These are phyloP conservation scores for Leccinum variabile DNA, from an alignment of 1,284 basidiomycete species.

Conservation along the genomic window DNA sequence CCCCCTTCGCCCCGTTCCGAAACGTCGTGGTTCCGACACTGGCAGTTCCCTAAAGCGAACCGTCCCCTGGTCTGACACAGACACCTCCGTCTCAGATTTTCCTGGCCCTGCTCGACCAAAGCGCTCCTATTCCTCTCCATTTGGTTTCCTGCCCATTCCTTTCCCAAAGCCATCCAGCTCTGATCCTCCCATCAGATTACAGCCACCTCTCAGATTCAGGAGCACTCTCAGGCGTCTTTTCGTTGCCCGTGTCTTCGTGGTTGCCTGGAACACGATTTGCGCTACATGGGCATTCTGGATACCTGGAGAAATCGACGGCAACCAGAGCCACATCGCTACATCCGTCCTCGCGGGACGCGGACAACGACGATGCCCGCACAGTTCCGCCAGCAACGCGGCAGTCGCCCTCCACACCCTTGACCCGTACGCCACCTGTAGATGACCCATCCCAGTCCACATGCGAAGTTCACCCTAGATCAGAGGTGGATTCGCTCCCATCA, in stretches of 20 bases:
- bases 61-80: slow-evolving; percentile 56
- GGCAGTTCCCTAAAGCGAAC: slow-evolving; percentile 45
- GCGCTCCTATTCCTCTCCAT: slow-evolving; percentile 42
- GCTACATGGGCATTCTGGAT: slow-evolving; percentile 46
- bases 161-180: slow-evolving; percentile 33
- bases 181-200: slow-evolving; percentile 30
- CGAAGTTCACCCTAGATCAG: slow-evolving; percentile 11
- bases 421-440: slow-evolving; percentile 10
- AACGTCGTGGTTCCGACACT: slow-evolving; percentile 35
- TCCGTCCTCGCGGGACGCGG: slow-evolving; percentile 37
- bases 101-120: slow-evolving; percentile 38
- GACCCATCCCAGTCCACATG: slow-evolving; percentile 5
- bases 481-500: slow-evolving; percentile 22
- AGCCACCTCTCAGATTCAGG: slow-evolving; percentile 30
- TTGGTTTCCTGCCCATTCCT: slow-evolving; percentile 34
- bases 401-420: slow-evolving; percentile 2
- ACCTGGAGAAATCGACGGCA: slow-evolving; percentile 29
- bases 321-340: slow-evolving; percentile 17
- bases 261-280: slow-evolving; percentile 53
- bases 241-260: slow-evolving; percentile 51
- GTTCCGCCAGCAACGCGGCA: slow-evolving; percentile 18
- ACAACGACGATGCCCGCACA: slow-evolving; percentile 39
- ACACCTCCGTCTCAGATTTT: slow-evolving; percentile 41
- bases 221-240: slow-evolving; percentile 48
- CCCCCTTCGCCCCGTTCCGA: slow-evolving; percentile 3